A percentile compares a stretch with the other conserved stretches of the same genome.
These are phyloP conservation scores for Corchorus olitorius DNA, from an alignment of 345 rosid species.

Conservation along the genomic window DNA sequence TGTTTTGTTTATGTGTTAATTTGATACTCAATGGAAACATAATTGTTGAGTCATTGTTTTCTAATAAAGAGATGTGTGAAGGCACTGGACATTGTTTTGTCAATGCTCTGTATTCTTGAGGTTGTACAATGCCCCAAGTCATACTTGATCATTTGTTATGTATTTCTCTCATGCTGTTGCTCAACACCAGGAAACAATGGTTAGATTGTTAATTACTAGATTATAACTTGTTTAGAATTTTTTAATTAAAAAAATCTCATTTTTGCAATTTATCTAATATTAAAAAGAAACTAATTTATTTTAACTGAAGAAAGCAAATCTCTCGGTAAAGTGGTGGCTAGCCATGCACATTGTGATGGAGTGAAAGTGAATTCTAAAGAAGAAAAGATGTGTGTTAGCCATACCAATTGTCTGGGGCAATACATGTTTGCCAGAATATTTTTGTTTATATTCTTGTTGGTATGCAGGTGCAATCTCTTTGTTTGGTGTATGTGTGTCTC, in stretches of 20 bases:
- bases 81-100: neutral
- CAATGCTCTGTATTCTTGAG: too few species aligned
- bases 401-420: neutral
- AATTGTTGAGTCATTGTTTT: neutral
- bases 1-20: neutral
- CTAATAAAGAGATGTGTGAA: neutral
- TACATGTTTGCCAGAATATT: neutral
- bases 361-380: neutral
- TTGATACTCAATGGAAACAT: neutral
- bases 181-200: too few species aligned
- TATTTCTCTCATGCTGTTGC: too few species aligned
- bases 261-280: too few species aligned
- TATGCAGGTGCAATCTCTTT: neutral
- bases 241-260: too few species aligned
- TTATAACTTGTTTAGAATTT: too few species aligned
- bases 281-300: neutral
- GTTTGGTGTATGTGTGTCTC: neutral
- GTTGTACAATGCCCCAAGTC: too few species aligned
- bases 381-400: neutral
- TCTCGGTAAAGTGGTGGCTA: neutral
- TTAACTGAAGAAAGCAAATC: neutral
- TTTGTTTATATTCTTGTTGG: neutral
- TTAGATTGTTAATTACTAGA: too few species aligned
- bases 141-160: too few species aligned
- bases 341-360: neutral